Base-by-base conservation (phyloP, 202 grass and related monocot species). In the Schoenoplectus tabernaemontani region DNA sequence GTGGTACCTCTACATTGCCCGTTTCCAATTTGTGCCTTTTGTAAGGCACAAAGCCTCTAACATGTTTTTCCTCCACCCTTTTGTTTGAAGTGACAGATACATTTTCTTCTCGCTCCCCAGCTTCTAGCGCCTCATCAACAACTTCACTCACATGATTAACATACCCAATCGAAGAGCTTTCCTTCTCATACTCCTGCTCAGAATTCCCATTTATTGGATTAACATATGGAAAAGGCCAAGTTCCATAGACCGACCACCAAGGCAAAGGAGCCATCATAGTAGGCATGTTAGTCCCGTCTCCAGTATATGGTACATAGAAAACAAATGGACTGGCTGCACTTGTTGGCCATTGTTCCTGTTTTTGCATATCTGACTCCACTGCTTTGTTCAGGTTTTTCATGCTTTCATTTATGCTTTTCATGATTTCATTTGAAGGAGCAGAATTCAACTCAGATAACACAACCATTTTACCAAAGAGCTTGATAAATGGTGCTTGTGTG, bases 391-490 rank as follows among this genome's bases (percentile, higher is more conserved):
- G 22, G 19, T 11, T 65, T 65, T 47, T 19, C 5, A 5, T 26
- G 7, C 39, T 60, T 77, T 64, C 59, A 53, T 84, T 51, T 64
- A 32, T 22, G 34, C 12, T 65, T 65, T 47, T 43, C 7, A 5
- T 48, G 12, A 28, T 60, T 77, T 64, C 59, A 53, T 86, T 58
- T 0, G 63, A 83, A 59, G 64, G 79, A 61, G 64, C 75, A 44
- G 30, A 59, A 76, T 86, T 90, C 64, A 66, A 75, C 32, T 90
- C 84, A 10, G 80, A 77, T 30, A 98, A 81, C 33, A 90, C 59
- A 41, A 98, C 88, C 2, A 86, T 98, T 85, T 79, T 94, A 46
- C 95, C 95, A 59, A 97, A 97, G 7, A 94, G 83, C 86, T 90
- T 97, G 62, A 94, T 72, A 48, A 82, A 83, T 53, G 91, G 88